phyloP scores from a whole-genome alignment of 257 asterid genomes.

The Solanum appendiculatum region DNA sequence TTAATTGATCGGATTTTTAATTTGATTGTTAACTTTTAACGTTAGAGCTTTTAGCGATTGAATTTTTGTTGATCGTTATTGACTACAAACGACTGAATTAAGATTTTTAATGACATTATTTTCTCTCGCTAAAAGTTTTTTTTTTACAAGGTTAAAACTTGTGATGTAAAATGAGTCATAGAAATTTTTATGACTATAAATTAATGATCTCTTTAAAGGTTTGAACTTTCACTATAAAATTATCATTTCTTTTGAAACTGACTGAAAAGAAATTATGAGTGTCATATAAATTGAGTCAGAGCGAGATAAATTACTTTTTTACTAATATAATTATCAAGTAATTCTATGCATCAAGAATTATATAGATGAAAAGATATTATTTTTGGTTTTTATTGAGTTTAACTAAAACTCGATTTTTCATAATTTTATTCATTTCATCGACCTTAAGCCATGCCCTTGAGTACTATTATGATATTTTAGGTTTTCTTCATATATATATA shows the following conservation, averaged over 20 bases:
- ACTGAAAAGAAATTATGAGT: neutral
- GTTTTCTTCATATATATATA: too few relatives aligned
- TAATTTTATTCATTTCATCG: neutral
- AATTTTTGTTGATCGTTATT: too few relatives aligned
- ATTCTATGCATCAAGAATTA: neutral
- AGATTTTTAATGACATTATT: too few relatives aligned
- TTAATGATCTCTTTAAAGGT: neutral
- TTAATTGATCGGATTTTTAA: too few relatives aligned
- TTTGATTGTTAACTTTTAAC: too few relatives aligned
- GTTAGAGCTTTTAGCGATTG: too few relatives aligned
- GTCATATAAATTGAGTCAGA: neutral
- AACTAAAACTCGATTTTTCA: neutral
- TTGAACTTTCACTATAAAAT: neutral
- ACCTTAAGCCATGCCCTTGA: neutral
- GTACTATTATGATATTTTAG: neutral
- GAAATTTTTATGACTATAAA: neutral
- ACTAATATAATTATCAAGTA: neutral
- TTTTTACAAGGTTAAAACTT: neutral
- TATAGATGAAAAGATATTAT: neutral
- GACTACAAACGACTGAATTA: neutral
- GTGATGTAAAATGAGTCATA: neutral
- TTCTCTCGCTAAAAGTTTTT: neutral
- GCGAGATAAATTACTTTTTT: rapidly evolving
- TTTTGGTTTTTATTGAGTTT: neutral
- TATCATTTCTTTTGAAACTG: neutral